Conservation (phyloP, 371 early-diverging fungal species). For the Amoeboaphelidium occidentale region DNA sequence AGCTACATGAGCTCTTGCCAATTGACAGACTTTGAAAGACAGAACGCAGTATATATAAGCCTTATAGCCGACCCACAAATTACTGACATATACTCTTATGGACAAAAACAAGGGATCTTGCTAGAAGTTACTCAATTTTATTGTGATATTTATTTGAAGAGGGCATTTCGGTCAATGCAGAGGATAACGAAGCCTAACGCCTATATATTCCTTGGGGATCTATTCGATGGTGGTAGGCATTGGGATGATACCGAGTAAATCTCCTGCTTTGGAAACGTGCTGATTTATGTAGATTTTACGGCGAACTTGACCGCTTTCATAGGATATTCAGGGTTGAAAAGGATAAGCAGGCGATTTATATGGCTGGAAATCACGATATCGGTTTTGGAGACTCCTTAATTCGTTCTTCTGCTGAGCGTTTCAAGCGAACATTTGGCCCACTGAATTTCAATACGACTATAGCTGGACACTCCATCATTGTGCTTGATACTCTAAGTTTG, state of each 20-base stretch:
- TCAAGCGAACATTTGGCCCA: constrained; percentile 30
- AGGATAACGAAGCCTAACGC: constrained; percentile 25
- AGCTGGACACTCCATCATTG: constrained; percentile 34
- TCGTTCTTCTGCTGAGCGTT: constrained; percentile 20
- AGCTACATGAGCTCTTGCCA: too few relatives aligned
- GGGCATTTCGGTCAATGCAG: constrained; percentile 37
- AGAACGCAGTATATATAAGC: too few relatives aligned
- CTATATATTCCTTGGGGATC: constrained; percentile 57
- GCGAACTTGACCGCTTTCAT: constrained; percentile 17
- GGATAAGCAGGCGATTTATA: constrained; percentile 6
- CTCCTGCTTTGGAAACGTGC: not conserved
- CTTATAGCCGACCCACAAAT: constrained; percentile 77
- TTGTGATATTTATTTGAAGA: constrained; percentile 53
- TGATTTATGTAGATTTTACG: constrained; percentile 5
- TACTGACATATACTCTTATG: constrained; percentile 63
- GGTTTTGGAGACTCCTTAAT: constrained; percentile 42
- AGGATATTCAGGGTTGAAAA: constrained; percentile 12
- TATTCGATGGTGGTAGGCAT: constrained; percentile 65
- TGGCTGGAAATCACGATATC: constrained; percentile 79
- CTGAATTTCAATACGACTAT: constrained; percentile 29
- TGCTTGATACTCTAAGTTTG: constrained; percentile 52
- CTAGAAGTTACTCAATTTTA: constrained; percentile 33
- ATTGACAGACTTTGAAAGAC: too few relatives aligned
- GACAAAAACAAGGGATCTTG: constrained; percentile 20
- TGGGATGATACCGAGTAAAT: constrained; percentile 29